Base-by-base conservation (phyloP, 495 filamentous ascomycete species). In the Aspergillus diversus region DNA sequence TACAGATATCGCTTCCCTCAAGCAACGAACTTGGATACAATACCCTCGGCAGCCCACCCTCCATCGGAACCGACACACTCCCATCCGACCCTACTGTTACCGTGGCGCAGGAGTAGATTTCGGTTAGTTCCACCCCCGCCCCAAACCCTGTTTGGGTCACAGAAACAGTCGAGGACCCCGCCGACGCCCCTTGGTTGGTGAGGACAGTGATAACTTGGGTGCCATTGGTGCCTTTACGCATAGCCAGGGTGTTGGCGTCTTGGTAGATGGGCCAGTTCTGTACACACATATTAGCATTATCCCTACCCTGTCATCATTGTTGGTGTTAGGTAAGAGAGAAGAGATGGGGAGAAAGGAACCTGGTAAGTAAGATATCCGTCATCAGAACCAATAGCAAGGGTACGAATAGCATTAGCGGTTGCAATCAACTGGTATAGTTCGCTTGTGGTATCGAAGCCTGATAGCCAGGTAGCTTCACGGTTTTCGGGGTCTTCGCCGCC, bases 381-480 rank as follows among this genome's bases (percentile, higher is more conserved):
- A 31, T 84, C 77, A 27, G 75, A 66, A 50, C 63, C 62, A 57
- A 88, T 81, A 12, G 85, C 87, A 7, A 77, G 75, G 49, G 80
- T 85, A 0, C 89, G 82, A 59, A 90, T 78, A 54, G 80, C 77
- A 73, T 91, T 91, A 15, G 87, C 71, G 6, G 71, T 75, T 0
- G 83, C 73, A 51, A 90, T 86, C 67, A 82, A 85, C 8, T 70
- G 75, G 80, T 92, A 93, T 3, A 93, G 76, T 33, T 57, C 59
- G 52, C 46, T 58, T 6, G 66, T 69, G 12, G 85, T 89, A 43
- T 75, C 70, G 72, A 89, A 92, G 7, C 77, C 77, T 12, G 85
- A 87, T 13, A 86, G 71, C 92, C 92, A 96, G 51, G 88, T 74
- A 7, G 90, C 90, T 67, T 94, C 92, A 42, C 92, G 87, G 69